Evolutionary conservation across 2,329 filamentous ascomycete genomes (phyloP), one percentile per base, ranked within the genome.

Genomic region (Helminthosporium solani): DNA sequence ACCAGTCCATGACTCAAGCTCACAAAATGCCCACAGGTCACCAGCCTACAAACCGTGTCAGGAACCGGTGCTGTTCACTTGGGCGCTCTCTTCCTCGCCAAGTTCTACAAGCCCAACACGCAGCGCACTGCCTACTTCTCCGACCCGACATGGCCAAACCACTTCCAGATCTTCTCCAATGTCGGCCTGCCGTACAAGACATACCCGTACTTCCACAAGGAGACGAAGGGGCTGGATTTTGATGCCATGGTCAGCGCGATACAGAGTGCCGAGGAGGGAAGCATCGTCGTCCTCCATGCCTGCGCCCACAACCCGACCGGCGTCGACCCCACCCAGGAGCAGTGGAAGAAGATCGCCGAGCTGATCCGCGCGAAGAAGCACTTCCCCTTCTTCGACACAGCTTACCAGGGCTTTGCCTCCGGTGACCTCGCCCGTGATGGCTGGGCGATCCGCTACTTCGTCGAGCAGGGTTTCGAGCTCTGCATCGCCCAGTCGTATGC

Each of bases 251-350:
- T 89, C 70, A 70, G 75, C 39, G 74, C 87, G 27, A 77, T 97
- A 41, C 72, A 81, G 50, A 60, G 53, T 50, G 91, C 92, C 7
- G 86, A 89, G 2, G 79, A 87, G 42, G 84, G 84, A 59, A 92
- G 88, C 68, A 84, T 99, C 70, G 85, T 99, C 70, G 80, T 97
- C 35, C 82, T 97, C 31, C 94, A 97, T 75, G 88, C 90, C 53
- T 99, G 94, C 71, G 94, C 94, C 30, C 94, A 99, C 78, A 99
- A 99, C 78, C 94, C 94, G 28, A 99, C 94, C 1, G 94, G 94
- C 48, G 91, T 99, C 53, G 94, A 99, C 73, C 91, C 91, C 7
- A 95, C 91, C 16, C 79, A 87, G 57, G 89, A 92, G 43, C 94
- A 99, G 76, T 99, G 94, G 94, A 89, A 87, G 71, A 82, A 95